phyloP scores from a whole-genome alignment of 352 stramenopile genomes.

The Globisporangium uncinulatum region DNA sequence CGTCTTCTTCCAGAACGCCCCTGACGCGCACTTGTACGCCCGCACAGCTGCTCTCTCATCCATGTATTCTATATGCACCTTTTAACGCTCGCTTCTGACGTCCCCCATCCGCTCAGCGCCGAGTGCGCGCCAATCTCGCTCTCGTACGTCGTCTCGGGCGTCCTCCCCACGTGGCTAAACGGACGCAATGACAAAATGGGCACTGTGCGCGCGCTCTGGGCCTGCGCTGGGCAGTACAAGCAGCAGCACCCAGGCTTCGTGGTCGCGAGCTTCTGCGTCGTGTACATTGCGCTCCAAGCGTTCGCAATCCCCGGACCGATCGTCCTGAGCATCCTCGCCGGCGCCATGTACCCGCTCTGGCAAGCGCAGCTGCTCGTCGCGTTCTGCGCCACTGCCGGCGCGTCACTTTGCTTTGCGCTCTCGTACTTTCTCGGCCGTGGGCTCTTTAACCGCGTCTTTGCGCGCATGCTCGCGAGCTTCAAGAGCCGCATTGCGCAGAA shows the following conservation, averaged over 20 bases:
- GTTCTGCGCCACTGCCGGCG: conserved; percentile 77
- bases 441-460: conserved; percentile 62
- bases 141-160: conserved; percentile 67
- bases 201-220: conserved; percentile 71
- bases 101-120: conserved; percentile 16
- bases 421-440: conserved; percentile 80
- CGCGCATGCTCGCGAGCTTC: conserved; percentile 71
- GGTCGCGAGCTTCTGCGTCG: conserved; percentile 73
- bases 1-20: conserved; percentile 63
- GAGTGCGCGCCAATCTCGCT: conserved; percentile 72
- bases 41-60: neutral
- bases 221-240: conserved; percentile 74
- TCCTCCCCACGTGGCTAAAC: conserved; percentile 74
- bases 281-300: conserved; percentile 84
- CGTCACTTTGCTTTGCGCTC: conserved; percentile 80
- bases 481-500: conserved; percentile 84
- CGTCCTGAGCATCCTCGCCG: conserved; percentile 81
- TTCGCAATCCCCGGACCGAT: conserved; percentile 87
- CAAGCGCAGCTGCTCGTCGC: conserved; percentile 76
- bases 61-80: neutral
- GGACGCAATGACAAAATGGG: conserved; percentile 84
- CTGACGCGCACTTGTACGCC: conserved; percentile 64
- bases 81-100: neutral
- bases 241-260: conserved; percentile 67
- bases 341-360: conserved; percentile 83